Evolutionary conservation across 768 basidiomycete genomes (phyloP).

Genomic region (Ramaria sp.): DNA sequence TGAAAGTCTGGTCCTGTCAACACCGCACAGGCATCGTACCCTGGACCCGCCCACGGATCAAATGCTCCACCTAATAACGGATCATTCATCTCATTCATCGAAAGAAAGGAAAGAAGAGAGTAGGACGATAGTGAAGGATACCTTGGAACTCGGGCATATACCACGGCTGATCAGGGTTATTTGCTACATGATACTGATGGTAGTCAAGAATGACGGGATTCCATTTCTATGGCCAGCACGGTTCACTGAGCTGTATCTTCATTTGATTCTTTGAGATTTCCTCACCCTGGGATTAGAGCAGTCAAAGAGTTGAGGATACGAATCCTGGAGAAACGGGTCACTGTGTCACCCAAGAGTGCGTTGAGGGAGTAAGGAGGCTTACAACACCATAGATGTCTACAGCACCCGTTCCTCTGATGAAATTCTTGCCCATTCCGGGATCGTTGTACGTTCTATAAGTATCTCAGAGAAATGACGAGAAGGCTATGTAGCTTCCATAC

Average conservation of each 20-base stretch:
- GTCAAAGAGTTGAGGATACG: constrained; percentile 72
- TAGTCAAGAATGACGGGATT: constrained; percentile 52
- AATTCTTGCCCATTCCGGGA: constrained; percentile 43
- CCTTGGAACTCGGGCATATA: constrained; percentile 49
- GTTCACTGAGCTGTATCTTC: neutral
- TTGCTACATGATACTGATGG: constrained; percentile 45
- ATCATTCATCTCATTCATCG: too few relatives aligned
- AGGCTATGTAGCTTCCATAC: constrained; percentile 8
- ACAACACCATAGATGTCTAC: constrained; percentile 58
- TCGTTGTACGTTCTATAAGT: constrained; percentile 53
- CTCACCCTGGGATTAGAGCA: constrained; percentile 51
- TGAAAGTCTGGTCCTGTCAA: constrained; percentile 67
- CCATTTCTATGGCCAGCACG: constrained; percentile 30
- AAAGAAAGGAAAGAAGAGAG: neutral
- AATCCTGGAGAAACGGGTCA: constrained; percentile 30
- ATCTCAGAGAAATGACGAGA: constrained; percentile 45
- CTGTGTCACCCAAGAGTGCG: constrained; percentile 21
- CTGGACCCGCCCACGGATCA: constrained; percentile 58
- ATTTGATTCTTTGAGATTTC: neutral
- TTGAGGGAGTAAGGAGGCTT: neutral
- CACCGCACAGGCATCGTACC: constrained; percentile 47
- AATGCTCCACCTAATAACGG: constrained; percentile 69
- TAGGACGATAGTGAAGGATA: constrained; percentile 3
- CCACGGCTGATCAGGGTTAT: constrained; percentile 42
- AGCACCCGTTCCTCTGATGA: constrained; percentile 64